Conservation (phyloP, 768 basidiomycete genomes). For the Clitopilus passeckerianus region DNA sequence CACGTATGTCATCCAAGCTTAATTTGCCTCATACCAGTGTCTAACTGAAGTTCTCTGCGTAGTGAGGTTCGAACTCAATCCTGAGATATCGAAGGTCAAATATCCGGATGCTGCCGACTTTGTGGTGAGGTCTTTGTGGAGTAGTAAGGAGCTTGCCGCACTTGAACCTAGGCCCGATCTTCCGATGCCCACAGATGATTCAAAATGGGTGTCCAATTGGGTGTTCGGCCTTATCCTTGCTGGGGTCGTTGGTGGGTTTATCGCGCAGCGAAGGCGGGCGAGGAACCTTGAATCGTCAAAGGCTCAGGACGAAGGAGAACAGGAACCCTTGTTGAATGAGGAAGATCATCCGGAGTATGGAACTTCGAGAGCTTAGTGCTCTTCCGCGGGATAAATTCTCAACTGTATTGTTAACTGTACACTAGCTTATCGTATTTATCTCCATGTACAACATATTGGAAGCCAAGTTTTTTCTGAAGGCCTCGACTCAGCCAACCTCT, state of each 20-base stretch:
- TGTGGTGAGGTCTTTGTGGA: slow-evolving; percentile 47
- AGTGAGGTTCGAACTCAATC: slow-evolving; percentile 39
- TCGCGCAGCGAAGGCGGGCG: background rate
- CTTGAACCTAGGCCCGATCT: background rate
- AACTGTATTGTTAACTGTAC: no score
- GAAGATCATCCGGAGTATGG: background rate
- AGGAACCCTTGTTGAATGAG: background rate
- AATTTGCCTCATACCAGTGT: background rate
- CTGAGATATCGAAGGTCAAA: slow-evolving; percentile 30
- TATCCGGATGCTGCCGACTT: slow-evolving; percentile 38
- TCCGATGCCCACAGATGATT: background rate
- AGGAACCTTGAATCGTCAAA: background rate
- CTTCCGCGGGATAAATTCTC: no score
- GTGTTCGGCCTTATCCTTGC: background rate
- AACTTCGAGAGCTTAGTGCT: no score
- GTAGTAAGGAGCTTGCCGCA: slow-evolving; percentile 37
- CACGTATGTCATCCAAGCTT: slow-evolving; percentile 26
- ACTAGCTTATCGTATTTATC: no score
- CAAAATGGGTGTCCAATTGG: background rate
- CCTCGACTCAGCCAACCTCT: no score
- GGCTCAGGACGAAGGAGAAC: background rate
- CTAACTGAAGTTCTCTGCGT: background rate
- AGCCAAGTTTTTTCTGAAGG: no score
- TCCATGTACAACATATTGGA: no score
- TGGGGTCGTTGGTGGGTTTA: background rate